phyloP scores from a whole-genome alignment of 306 rosid species.

The Oxytropis ochrocephala region DNA sequence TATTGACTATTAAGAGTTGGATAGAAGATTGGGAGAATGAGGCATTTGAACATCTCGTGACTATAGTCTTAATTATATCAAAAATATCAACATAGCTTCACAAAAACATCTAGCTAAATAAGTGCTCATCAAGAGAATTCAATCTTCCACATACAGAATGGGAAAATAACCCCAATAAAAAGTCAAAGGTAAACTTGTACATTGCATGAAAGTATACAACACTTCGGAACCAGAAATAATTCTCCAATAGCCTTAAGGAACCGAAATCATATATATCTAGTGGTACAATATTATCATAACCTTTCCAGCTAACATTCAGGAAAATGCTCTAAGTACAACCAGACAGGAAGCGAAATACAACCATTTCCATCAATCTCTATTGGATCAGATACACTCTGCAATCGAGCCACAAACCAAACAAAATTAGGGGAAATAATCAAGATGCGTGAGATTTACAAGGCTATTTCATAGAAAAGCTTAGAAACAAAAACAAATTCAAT shows the following conservation, averaged over 20 bases:
- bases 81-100: background rate
- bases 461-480: background rate
- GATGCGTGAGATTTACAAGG: background rate
- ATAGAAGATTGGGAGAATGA: too few relatives aligned
- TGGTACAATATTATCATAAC: conserved; percentile 35
- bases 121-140: conserved; percentile 9
- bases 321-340: conserved; percentile 38
- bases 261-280: conserved; percentile 31
- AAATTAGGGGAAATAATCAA: background rate
- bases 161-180: conserved; percentile 19
- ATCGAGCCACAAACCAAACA: background rate
- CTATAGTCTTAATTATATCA: background rate
- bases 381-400: conserved; percentile 29
- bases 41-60: too few relatives aligned
- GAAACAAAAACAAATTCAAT: background rate
- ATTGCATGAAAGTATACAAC: conserved; percentile 22
- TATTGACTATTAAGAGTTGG: too few relatives aligned
- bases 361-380: conserved; percentile 29
- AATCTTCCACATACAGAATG: conserved; percentile 11
- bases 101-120: background rate
- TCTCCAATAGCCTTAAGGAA: conserved; percentile 28
- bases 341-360: conserved; percentile 29
- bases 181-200: conserved; percentile 20
- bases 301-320: conserved; percentile 33
- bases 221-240: conserved; percentile 22